A percentile compares a stretch with the other conserved stretches of the same genome.
phyloP scores from a whole-genome alignment of 805 yeast species.

The Sugiyamaella boreocaroliniensis region DNA sequence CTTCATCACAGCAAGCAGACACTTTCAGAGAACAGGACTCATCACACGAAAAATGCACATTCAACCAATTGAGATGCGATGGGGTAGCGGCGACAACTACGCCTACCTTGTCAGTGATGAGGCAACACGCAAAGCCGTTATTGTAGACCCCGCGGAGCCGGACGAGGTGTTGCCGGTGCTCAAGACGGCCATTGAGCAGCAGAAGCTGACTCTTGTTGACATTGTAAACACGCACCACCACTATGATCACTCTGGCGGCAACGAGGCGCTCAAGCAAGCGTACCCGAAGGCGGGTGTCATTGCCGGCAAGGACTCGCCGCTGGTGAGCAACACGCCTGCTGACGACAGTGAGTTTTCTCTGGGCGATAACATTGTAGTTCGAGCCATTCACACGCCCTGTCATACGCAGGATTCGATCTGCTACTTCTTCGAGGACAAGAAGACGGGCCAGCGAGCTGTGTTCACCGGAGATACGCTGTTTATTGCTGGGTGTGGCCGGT shows the following conservation, averaged over 20 bases:
- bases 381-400: constrained; percentile 92
- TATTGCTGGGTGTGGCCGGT: constrained; percentile 92
- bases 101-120: constrained; percentile 72
- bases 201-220: constrained; percentile 48
- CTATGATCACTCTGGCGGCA: constrained; percentile 91
- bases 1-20: neutral
- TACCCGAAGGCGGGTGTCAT: constrained; percentile 54
- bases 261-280: constrained; percentile 33
- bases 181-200: constrained; percentile 31
- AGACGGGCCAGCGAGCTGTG: constrained; percentile 61
- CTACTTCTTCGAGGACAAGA: constrained; percentile 63
- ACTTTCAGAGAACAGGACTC: neutral
- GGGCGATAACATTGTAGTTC: constrained; percentile 58
- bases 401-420: constrained; percentile 97
- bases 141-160: constrained; percentile 92
- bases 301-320: constrained; percentile 78
- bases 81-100: constrained; percentile 92
- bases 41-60: constrained; percentile 56
- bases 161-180: constrained; percentile 51
- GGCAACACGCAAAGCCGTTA: constrained; percentile 59
- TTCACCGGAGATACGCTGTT: constrained; percentile 96
- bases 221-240: constrained; percentile 97
- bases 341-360: constrained; percentile 55
- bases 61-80: constrained; percentile 79
- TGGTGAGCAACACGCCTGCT: constrained; percentile 63